These are phyloP conservation scores for Leishmania gerbilli DNA, from an alignment of 208 protist genomes.

Conservation along the genomic window DNA sequence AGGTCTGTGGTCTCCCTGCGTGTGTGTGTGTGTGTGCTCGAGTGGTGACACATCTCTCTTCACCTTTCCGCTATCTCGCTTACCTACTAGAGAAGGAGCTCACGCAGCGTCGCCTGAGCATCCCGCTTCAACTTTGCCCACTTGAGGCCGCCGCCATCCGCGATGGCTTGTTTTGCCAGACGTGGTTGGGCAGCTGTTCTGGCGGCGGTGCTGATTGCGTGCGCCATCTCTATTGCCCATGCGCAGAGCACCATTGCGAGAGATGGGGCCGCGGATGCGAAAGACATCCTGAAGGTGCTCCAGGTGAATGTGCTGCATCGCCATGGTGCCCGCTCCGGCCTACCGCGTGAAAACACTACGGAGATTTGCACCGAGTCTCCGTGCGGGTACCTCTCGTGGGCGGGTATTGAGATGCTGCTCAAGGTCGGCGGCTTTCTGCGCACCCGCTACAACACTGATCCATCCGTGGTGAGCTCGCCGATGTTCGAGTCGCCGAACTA, in stretches of 20 bases:
- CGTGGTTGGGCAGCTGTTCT: constrained; percentile 12
- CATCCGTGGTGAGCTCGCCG: constrained; percentile 22
- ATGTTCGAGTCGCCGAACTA: constrained; percentile 46
- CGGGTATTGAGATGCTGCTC: constrained; percentile 42
- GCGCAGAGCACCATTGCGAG: not conserved
- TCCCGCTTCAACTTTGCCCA: not conserved
- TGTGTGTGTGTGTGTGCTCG: not conserved
- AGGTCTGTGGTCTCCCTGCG: not conserved
- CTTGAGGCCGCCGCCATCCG: not conserved
- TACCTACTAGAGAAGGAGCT: not conserved
- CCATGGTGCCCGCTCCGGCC: constrained; percentile 47
- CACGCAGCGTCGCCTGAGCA: not conserved
- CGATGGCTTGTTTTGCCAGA: constrained; percentile 18
- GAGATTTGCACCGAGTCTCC: constrained; percentile 46
- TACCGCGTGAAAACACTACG: constrained; percentile 28
- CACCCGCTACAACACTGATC: constrained; percentile 38
- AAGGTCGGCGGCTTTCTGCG: constrained; percentile 51
- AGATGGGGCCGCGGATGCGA: not conserved
- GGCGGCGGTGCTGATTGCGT: constrained; percentile 23
- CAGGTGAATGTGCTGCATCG: constrained; percentile 57
- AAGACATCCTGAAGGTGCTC: constrained; percentile 19
- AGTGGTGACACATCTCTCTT: not conserved
- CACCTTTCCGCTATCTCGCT: not conserved
- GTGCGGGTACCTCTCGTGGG: constrained; percentile 50
- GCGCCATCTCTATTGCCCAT: not conserved